Evolutionary conservation across 805 yeast species (phyloP).

Genomic region (Kodamaea leandrae): DNA sequence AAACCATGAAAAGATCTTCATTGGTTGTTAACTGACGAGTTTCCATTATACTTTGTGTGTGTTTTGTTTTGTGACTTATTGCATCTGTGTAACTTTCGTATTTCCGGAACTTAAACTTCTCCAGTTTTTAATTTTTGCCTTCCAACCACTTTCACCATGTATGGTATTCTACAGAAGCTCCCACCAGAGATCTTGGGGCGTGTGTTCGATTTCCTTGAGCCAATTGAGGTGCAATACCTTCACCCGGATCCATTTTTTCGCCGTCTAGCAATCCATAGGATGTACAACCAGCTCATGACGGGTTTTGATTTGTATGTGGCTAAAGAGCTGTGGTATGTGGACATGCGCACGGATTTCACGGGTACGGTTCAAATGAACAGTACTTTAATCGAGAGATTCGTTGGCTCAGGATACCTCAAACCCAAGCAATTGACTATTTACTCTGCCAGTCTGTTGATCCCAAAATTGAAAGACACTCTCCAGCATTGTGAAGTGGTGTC

Average conservation of each 20-base stretch:
- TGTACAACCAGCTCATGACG: background rate
- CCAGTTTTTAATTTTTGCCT: too few species aligned
- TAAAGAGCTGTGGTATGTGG: background rate
- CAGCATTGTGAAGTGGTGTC: too few species aligned
- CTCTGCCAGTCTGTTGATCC: too few species aligned
- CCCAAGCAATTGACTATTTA: background rate
- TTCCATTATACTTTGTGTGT: too few species aligned
- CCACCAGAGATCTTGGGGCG: constrained; percentile 1
- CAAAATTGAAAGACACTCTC: too few species aligned
- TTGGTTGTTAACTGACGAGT: too few species aligned
- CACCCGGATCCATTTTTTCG: constrained; percentile 4
- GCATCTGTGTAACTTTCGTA: too few species aligned
- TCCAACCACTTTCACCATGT: background rate
- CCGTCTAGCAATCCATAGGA: background rate
- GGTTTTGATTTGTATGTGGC: background rate
- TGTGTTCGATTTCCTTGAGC: constrained; percentile 3
- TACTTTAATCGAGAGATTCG: background rate
- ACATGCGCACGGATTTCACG: background rate
- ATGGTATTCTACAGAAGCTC: background rate
- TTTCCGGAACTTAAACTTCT: too few species aligned
- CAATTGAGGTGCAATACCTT: constrained; percentile 2
- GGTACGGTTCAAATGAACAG: background rate
- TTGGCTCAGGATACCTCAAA: background rate
- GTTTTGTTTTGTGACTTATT: too few species aligned
- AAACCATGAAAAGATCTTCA: too few species aligned